These are phyloP conservation scores for Pistacia vera DNA, from an alignment of 345 rosid species.

Conservation along the genomic window DNA sequence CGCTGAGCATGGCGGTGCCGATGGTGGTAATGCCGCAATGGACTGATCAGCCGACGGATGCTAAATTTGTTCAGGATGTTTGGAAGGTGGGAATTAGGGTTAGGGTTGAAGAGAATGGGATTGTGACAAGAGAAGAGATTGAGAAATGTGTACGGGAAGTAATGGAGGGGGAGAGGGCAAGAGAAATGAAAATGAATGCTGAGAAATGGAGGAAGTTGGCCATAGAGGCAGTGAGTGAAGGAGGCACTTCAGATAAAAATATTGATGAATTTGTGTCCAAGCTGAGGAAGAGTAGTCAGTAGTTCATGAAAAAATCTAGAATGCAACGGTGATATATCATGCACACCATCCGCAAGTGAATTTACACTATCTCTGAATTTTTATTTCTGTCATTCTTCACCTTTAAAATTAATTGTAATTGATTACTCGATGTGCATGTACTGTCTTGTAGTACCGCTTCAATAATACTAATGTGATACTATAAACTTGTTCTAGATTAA, in stretches of 20 bases:
- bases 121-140: constrained; percentile 28
- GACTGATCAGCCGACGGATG: constrained; percentile 26
- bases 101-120: constrained; percentile 24
- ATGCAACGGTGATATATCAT: no score
- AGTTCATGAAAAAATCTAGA: no score
- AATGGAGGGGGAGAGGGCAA: constrained; percentile 22
- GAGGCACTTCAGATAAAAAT: constrained; percentile 54
- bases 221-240: constrained; percentile 33
- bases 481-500: no score
- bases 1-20: constrained; percentile 30
- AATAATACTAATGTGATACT: no score
- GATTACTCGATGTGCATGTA: no score
- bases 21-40: constrained; percentile 32
- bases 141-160: background rate
- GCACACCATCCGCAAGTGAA: no score
- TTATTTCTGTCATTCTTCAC: no score
- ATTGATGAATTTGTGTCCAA: constrained; percentile 40
- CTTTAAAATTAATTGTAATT: no score
- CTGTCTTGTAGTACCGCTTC: no score
- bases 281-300: no score
- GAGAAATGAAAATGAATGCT: constrained; percentile 12
- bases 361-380: no score
- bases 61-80: background rate
- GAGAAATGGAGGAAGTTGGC: constrained; percentile 29
- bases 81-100: constrained; percentile 33